These are phyloP conservation scores for Anthoceros angustus DNA, from an alignment of 225 moss, liverwort and hornwort genomes.

Conservation along the genomic window DNA sequence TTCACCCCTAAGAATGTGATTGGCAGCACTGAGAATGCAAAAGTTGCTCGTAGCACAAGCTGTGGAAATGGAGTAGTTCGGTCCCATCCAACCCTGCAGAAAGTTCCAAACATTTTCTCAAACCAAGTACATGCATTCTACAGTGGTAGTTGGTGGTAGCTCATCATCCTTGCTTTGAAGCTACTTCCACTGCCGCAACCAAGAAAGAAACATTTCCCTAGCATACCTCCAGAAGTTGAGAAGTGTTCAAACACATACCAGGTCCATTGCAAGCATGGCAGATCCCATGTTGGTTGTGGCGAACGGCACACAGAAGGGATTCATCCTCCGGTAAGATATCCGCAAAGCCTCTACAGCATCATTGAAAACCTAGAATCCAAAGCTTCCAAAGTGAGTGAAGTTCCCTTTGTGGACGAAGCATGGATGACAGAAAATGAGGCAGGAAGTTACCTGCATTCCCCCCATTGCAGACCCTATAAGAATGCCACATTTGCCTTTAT, in stretches of 20 bases:
- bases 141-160: not conserved
- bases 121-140: not conserved
- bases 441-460: conserved; percentile 66
- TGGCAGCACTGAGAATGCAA: conserved; percentile 93
- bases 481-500: conserved; percentile 83
- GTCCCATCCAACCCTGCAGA: conserved; percentile 95
- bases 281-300: conserved; percentile 98
- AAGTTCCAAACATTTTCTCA: not conserved
- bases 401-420: too few relatives aligned
- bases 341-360: conserved; percentile 87
- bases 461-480: conserved; percentile 97
- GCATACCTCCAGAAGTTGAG: not conserved
- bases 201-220: not conserved
- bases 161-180: too few relatives aligned
- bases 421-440: too few relatives aligned
- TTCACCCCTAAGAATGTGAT: conserved; percentile 96
- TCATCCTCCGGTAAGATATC: conserved; percentile 96
- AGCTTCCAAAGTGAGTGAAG: conserved; percentile 10
- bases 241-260: conserved; percentile 29
- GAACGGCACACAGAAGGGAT: conserved; percentile 97
- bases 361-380: conserved; percentile 75
- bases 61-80: conserved; percentile 91
- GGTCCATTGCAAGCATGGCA: conserved; percentile 95
- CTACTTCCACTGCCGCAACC: not conserved
- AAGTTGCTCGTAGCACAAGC: conserved; percentile 99